Conservation (phyloP, 2,329 filamentous ascomycete species). For the Diplodia sapinea region DNA sequence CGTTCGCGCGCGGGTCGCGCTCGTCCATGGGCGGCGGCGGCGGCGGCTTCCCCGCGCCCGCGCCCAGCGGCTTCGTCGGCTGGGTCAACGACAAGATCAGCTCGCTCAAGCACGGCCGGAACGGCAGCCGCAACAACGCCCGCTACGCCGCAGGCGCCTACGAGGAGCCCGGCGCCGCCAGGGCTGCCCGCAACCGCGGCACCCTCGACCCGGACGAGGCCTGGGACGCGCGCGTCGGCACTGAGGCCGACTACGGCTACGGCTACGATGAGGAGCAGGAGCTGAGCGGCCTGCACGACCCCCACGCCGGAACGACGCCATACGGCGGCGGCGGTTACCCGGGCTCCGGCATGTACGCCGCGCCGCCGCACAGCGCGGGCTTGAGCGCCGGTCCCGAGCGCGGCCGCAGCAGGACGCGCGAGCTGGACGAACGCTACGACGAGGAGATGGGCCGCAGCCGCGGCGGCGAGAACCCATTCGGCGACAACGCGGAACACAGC, state of each 20-base stretch:
- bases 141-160: constrained; percentile 73
- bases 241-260: constrained; percentile 71
- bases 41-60: constrained; percentile 52
- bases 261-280: constrained; percentile 80
- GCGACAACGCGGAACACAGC: constrained; percentile 69
- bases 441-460: constrained; percentile 46
- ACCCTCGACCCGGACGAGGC: constrained; percentile 81
- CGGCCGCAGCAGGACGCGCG: constrained; percentile 57
- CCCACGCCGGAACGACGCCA: constrained; percentile 39
- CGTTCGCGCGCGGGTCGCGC: constrained; percentile 61
- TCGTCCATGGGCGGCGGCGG: constrained; percentile 36
- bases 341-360: constrained; percentile 36
- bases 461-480: constrained; percentile 67
- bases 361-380: constrained; percentile 40
- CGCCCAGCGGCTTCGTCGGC: constrained; percentile 67
- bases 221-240: constrained; percentile 81
- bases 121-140: constrained; percentile 45
- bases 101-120: constrained; percentile 64
- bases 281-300: constrained; percentile 64
- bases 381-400: constrained; percentile 42
- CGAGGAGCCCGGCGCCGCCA: constrained; percentile 64
- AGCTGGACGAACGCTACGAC: constrained; percentile 46
- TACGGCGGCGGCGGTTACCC: constrained; percentile 50
- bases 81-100: constrained; percentile 74
- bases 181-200: constrained; percentile 45